Evolutionary conservation across 2,329 filamentous ascomycete species (phyloP), one percentile per base, ranked within the genome.

Genomic region (Botryotinia narcissicola): DNA sequence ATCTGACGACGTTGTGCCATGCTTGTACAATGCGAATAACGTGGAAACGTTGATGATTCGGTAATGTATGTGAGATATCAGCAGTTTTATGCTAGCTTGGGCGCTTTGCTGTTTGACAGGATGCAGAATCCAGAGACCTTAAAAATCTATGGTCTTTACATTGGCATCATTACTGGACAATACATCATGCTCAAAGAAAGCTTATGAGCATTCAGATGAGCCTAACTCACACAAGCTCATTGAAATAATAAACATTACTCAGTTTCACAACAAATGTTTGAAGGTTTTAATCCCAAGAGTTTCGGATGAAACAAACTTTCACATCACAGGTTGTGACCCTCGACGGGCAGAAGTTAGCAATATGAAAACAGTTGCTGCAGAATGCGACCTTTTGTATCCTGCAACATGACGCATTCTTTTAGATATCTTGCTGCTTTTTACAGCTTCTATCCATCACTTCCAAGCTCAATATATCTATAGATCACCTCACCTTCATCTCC

Each of bases 241-340:
- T 57, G 16, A 14, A 1, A 57, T 32, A 1, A 57, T 32, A 1
- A 5, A 29, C 3, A 29, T 4, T 4, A 1, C 1, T 32, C n/a
- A 3, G 14, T 4, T 0, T 57, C 14, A 29, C n/a, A 29, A 4
- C 0, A 29, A 8, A 18, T 0, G 29, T 9, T 18, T 8, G 16
- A 4, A 32, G 3, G 0, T 22, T 59, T 3, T 20, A 2, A 25
- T 57, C 6, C n/a, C 22, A 63, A 10, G 25, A 8, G 2, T 2
- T 29, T 42, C 18, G 1, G 25, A n/a, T 44, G 25, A n/a, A 20
- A 7, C 9, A 12, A 4, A 42, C 29, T 3, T 18, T 44, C 37
- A 29, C 16, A 20, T 20, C 16, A n/a, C 14, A 29, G 42, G 16
- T 9, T 63, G 57, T 20, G 25, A 16, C 25, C 3, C 16, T 8